Evolutionary conservation across 805 yeast species (phyloP).

Genomic region (Torulaspora indica): DNA sequence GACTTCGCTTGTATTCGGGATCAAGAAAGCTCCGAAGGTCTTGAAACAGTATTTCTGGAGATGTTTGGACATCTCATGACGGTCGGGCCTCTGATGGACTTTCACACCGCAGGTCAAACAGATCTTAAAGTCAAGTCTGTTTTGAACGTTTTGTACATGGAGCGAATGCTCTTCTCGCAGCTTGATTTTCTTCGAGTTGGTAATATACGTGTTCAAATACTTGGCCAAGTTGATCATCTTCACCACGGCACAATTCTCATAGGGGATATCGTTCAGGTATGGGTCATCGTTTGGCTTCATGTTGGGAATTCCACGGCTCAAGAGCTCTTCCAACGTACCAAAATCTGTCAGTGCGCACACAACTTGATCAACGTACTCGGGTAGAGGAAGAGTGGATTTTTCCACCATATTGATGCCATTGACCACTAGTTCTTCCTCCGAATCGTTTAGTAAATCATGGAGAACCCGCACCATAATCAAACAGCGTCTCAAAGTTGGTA

Average conservation of each 20-base stretch:
- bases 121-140: conserved; percentile 42
- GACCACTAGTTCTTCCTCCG: conserved; percentile 25
- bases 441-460: conserved; percentile 27
- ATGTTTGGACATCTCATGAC: conserved; percentile 33
- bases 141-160: conserved; percentile 26
- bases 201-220: conserved; percentile 40
- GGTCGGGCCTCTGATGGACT: conserved; percentile 33
- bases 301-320: conserved; percentile 10
- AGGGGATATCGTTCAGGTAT: conserved; percentile 20
- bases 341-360: conserved; percentile 17
- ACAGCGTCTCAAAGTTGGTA: conserved; percentile 32
- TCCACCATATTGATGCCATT: conserved; percentile 25
- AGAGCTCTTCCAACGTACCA: conserved; percentile 12
- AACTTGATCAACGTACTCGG: conserved; percentile 16
- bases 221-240: conserved; percentile 51
- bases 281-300: conserved; percentile 13
- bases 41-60: conserved; percentile 29
- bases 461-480: conserved; percentile 34
- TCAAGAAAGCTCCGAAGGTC: conserved; percentile 37
- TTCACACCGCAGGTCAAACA: conserved; percentile 46
- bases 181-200: conserved; percentile 30
- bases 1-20: conserved; percentile 37
- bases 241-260: conserved; percentile 52
- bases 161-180: conserved; percentile 32
- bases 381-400: conserved; percentile 3